Evolutionary conservation across 345 rosid genomes (phyloP).

Genomic region (Linum lewisii): DNA sequence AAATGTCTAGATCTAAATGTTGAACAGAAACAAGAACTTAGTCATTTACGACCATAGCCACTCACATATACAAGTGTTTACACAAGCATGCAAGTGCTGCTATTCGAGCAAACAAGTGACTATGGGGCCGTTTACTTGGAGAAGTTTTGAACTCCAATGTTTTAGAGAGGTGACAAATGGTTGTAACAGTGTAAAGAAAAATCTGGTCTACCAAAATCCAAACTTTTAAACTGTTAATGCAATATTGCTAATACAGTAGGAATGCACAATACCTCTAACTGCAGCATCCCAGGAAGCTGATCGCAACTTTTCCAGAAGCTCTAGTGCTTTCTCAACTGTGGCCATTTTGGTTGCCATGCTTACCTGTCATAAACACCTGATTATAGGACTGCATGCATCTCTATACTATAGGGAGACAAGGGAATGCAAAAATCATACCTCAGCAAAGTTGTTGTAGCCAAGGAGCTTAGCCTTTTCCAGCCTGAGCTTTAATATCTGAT

Average conservation of each 20-base stretch:
- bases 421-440: slow-evolving; percentile 37
- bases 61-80: no score
- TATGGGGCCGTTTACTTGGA: no score
- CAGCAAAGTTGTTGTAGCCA: slow-evolving; percentile 70
- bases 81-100: no score
- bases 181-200: no score
- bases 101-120: no score
- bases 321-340: slow-evolving; percentile 69
- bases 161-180: no score
- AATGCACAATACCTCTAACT: slow-evolving; percentile 48
- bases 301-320: slow-evolving; percentile 77
- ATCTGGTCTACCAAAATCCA: background rate
- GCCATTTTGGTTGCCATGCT: slow-evolving; percentile 98
- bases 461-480: slow-evolving; percentile 77
- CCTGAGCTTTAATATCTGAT: slow-evolving; percentile 66
- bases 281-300: slow-evolving; percentile 84
- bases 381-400: slow-evolving; percentile 10
- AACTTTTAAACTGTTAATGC: background rate
- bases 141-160: no score
- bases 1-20: no score
- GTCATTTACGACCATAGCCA: no score
- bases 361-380: slow-evolving; percentile 35
- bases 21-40: no score
- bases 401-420: background rate
- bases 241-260: background rate